These are phyloP conservation scores for Sherardia arvensis DNA, from an alignment of 257 asterid genomes.

Conservation along the genomic window DNA sequence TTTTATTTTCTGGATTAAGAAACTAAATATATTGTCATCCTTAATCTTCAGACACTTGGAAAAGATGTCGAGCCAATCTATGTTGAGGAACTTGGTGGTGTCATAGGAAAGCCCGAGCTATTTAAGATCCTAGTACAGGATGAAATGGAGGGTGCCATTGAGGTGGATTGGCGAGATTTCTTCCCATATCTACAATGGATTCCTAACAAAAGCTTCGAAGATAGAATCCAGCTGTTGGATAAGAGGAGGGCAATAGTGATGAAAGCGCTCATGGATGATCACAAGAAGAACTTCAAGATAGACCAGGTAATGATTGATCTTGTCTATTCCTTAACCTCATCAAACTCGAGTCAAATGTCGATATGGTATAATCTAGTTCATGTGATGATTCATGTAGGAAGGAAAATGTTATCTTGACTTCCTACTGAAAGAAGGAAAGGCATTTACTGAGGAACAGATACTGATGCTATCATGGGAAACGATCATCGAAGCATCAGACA, in stretches of 20 bases:
- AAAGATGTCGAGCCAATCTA: constrained; percentile 47
- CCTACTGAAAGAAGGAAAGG: constrained; percentile 47
- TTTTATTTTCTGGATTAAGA: neutral
- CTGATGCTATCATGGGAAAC: constrained; percentile 75
- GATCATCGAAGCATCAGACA: constrained; percentile 81
- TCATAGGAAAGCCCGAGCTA: constrained; percentile 40
- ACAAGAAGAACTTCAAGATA: constrained; percentile 45
- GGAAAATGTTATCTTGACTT: constrained; percentile 53
- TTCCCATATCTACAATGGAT: constrained; percentile 79
- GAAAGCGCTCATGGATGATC: constrained; percentile 53
- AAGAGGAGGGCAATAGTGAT: constrained; percentile 45
- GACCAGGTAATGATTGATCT: constrained; percentile 62
- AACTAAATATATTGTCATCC: neutral
- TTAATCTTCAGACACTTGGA: constrained; percentile 50
- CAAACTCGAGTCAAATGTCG: neutral
- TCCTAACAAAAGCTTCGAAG: constrained; percentile 58
- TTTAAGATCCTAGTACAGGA: constrained; percentile 53
- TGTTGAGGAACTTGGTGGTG: constrained; percentile 51
- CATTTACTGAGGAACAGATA: constrained; percentile 56
- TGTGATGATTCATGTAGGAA: constrained; percentile 30
- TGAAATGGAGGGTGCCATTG: constrained; percentile 84
- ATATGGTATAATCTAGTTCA: neutral
- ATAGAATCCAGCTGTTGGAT: constrained; percentile 35
- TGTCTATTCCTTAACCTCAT: too few relatives aligned
- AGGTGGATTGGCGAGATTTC: constrained; percentile 97